A percentile compares a stretch with the other conserved stretches of the same genome.
Evolutionary conservation across 73 alveolate species (phyloP).

Genomic region (Uronychia setigera): DNA sequence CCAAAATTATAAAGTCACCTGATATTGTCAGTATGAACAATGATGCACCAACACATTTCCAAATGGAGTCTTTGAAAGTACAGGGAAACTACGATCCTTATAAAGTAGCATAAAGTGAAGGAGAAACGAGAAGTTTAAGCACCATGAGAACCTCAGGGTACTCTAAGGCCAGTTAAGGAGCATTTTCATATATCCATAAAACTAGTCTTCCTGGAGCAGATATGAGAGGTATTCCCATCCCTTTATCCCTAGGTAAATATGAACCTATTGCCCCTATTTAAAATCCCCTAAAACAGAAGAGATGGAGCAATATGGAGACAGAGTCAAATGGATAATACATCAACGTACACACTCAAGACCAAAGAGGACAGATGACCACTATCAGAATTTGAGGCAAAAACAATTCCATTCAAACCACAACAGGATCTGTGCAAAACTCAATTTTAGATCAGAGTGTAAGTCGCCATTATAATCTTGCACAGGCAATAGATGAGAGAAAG

Average conservation of each 20-base stretch:
- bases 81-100: not conserved
- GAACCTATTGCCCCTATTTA: not conserved
- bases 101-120: not conserved
- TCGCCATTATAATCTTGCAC: not conserved
- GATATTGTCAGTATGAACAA: not conserved
- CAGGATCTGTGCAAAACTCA: not conserved
- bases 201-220: not conserved
- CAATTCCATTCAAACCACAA: not conserved
- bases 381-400: constrained; percentile 32
- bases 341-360: not conserved
- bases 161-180: not conserved
- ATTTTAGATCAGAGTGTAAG: not conserved
- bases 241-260: not conserved
- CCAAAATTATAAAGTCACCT: not conserved
- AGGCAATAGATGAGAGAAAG: not conserved
- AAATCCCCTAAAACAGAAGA: not conserved
- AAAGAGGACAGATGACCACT: not conserved
- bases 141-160: not conserved
- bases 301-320: constrained; percentile 8
- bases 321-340: not conserved
- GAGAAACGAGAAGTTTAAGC: not conserved
- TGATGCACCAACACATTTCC: not conserved
- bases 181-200: not conserved
- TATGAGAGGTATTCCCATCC: not conserved
- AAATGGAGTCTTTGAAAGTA: not conserved